A percentile compares a stretch with the other conserved stretches of the same genome.
Evolutionary conservation across 2,329 filamentous ascomycete species (phyloP).

Genomic region (Sporothrix brasiliensis): DNA sequence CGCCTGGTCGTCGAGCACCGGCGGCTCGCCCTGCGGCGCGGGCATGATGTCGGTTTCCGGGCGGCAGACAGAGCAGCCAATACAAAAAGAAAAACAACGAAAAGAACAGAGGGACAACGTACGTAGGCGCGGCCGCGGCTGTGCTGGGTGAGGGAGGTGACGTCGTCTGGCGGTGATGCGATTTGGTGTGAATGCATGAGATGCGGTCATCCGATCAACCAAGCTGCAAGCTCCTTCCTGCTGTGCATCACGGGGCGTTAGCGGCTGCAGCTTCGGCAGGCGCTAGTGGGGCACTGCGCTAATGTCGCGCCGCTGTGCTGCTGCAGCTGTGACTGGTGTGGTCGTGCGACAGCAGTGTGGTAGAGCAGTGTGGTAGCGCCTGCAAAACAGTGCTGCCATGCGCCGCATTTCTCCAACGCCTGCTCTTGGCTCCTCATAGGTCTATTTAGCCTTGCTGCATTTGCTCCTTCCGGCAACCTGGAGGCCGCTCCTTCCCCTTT

Average conservation of each 20-base stretch:
- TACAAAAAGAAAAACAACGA: not conserved
- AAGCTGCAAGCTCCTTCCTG: slow-evolving; percentile 15
- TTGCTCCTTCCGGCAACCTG: slow-evolving; percentile 12
- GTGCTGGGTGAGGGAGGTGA: slow-evolving; percentile 12
- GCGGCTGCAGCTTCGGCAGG: not conserved
- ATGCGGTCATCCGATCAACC: slow-evolving; percentile 14
- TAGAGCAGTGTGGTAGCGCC: not conserved
- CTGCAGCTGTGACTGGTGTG: not conserved
- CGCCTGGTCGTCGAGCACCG: slow-evolving; percentile 49
- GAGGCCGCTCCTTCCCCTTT: slow-evolving; percentile 8
- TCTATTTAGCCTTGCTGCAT: not conserved
- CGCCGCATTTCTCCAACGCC: not conserved
- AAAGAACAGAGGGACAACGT: not conserved
- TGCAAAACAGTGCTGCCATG: not conserved
- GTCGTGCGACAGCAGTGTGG: too few species aligned
- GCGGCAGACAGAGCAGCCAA: too few species aligned
- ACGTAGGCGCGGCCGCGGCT: not conserved
- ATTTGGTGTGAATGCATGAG: not conserved
- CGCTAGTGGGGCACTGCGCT: slow-evolving; percentile 7
- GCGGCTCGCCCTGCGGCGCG: slow-evolving; percentile 40
- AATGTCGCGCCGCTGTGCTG: not conserved
- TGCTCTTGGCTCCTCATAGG: not conserved
- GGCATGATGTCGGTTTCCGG: slow-evolving; percentile 35
- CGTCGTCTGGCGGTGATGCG: slow-evolving; percentile 13
- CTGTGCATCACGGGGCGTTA: not conserved